Evolutionary conservation across 148 eudicot genomes (phyloP).

Genomic region (Amaranthus palmeri): DNA sequence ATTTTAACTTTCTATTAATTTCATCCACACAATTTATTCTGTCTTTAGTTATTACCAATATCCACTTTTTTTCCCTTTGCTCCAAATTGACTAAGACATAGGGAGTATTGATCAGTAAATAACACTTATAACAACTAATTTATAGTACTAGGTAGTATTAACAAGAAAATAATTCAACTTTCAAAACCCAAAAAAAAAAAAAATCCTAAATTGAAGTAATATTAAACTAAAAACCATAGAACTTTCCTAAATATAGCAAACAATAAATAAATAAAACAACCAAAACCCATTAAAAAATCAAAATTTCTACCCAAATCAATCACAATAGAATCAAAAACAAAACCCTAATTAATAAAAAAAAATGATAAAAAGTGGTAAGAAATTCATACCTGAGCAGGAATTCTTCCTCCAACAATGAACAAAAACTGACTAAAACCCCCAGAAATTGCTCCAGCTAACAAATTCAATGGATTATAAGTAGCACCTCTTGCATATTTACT

Average conservation of each 20-base stretch:
- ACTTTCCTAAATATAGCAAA: constrained; percentile 8
- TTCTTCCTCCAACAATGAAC: constrained; percentile 66
- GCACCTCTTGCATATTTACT: constrained; percentile 50
- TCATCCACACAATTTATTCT: too few species aligned
- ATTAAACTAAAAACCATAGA: constrained; percentile 9
- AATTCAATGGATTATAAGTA: constrained; percentile 61
- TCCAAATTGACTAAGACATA: too few species aligned
- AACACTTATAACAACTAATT: background rate
- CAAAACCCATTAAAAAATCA: background rate
- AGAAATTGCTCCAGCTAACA: constrained; percentile 56
- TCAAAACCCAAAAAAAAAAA: background rate
- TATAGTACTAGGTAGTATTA: background rate
- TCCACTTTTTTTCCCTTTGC: too few species aligned
- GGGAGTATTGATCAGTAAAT: too few species aligned
- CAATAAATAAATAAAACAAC: background rate
- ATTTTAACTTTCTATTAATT: too few species aligned
- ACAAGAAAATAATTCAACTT: background rate
- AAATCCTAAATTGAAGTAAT: background rate
- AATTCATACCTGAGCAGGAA: constrained; percentile 75
- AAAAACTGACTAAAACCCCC: constrained; percentile 54
- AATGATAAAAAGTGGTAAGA: background rate
- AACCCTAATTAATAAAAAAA: constrained; percentile 1
- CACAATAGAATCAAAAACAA: background rate
- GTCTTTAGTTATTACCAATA: too few species aligned
- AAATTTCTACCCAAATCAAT: background rate